Conservation (phyloP, 768 basidiomycete species). For the Serendipita sp. region DNA sequence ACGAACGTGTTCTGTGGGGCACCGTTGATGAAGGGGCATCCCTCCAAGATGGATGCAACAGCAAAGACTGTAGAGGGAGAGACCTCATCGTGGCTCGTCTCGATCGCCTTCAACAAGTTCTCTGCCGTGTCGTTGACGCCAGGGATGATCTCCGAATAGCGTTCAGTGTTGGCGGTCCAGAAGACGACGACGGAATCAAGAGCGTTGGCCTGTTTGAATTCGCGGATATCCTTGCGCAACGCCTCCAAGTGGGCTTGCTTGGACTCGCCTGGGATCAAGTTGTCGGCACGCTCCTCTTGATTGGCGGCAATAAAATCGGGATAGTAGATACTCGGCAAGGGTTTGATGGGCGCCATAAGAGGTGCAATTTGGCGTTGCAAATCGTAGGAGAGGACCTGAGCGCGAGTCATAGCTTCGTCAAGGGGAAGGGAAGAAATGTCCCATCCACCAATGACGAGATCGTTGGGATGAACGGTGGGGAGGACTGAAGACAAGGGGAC, state of each 20-base stretch:
- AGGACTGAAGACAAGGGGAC: slow-evolving; percentile 85
- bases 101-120: slow-evolving; percentile 68
- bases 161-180: slow-evolving; percentile 99
- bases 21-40: slow-evolving; percentile 89
- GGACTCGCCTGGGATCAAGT: slow-evolving; percentile 67
- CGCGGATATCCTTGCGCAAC: slow-evolving; percentile 82
- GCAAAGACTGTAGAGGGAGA: slow-evolving; percentile 94
- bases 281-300: slow-evolving; percentile 91
- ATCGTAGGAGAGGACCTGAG: slow-evolving; percentile 89
- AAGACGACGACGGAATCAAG: slow-evolving; percentile 86
- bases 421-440: slow-evolving; percentile 78
- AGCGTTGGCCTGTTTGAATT: slow-evolving; percentile 68
- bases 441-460: slow-evolving; percentile 95
- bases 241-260: slow-evolving; percentile 87
- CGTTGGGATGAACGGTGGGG: slow-evolving; percentile 97
- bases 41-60: slow-evolving; percentile 88
- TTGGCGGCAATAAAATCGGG: slow-evolving; percentile 97
- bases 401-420: slow-evolving; percentile 86
- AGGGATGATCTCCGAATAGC: slow-evolving; percentile 85
- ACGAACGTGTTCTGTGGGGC: slow-evolving; percentile 99
- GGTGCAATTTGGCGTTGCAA: slow-evolving; percentile 90
- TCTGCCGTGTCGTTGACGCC: slow-evolving; percentile 93
- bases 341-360: slow-evolving; percentile 61
- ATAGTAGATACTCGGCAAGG: slow-evolving; percentile 91
- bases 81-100: slow-evolving; percentile 77